phyloP scores from a whole-genome alignment of 805 yeast species.

The Lipomyces spencermartinsiae region DNA sequence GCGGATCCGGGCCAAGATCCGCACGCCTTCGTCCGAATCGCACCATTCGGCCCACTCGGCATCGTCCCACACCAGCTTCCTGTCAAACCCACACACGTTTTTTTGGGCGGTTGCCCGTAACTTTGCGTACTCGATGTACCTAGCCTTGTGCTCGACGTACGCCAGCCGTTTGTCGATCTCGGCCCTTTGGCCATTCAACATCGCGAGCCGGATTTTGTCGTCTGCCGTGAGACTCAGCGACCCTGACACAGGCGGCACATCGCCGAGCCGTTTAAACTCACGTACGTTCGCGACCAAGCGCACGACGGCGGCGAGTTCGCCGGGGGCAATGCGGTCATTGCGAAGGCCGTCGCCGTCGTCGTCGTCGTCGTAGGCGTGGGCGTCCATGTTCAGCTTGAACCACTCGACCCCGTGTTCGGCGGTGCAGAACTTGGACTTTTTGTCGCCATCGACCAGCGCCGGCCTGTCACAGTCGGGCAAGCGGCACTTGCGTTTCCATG shows the following conservation, averaged over 20 bases:
- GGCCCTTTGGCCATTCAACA: conserved; percentile 10
- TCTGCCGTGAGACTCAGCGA: conserved; percentile 2
- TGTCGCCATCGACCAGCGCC: conserved; percentile 38
- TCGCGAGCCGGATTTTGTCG: conserved; percentile 4
- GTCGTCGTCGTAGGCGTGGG: neutral
- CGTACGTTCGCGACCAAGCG: conserved; percentile 7
- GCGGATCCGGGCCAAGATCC: conserved; percentile 18
- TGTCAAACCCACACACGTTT: conserved; percentile 43
- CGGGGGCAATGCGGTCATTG: conserved; percentile 7
- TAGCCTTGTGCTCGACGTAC: conserved; percentile 32
- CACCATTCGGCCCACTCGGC: conserved; percentile 36
- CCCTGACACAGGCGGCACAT: conserved; percentile 7
- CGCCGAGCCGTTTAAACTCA: conserved; percentile 26
- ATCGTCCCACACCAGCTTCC: conserved; percentile 42
- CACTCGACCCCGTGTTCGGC: conserved; percentile 68
- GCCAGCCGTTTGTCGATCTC: conserved; percentile 27
- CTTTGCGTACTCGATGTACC: conserved; percentile 36
- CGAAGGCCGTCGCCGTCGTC: conserved; percentile 18
- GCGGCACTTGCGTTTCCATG: conserved; percentile 82
- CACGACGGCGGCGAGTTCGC: conserved; percentile 21
- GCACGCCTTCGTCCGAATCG: conserved; percentile 25
- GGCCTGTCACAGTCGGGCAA: conserved; percentile 63
- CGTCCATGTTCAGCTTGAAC: conserved; percentile 35
- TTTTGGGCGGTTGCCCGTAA: conserved; percentile 40
- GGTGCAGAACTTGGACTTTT: conserved; percentile 72